Base-by-base conservation (phyloP, 2,329 filamentous ascomycete genomes). In the Clonostachys solani region DNA sequence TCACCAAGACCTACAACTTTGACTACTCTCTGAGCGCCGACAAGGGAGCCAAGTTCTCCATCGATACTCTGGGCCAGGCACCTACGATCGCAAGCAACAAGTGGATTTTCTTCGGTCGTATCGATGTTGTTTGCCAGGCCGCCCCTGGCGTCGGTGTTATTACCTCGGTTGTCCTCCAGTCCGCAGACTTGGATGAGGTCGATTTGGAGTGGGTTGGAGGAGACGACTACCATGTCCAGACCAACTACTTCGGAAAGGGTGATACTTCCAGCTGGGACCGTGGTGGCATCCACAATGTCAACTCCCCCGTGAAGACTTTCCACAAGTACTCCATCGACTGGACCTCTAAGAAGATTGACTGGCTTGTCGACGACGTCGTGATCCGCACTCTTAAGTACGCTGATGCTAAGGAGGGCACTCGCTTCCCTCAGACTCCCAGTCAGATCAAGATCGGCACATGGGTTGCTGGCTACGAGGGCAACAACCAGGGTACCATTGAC, bases 101-200 rank as follows among this genome's bases (percentile, higher is more conserved):
- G 78, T 97, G 95, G 76, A 89, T 97, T 66, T 96, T 97, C 87
- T 97, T 96, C 66, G 94, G 94, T 52, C 84, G 84, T 60, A 81
- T 96, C 56, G 87, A 95, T 46, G 82, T 90, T 50, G 81, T 80
- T 23, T 73, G 95, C 61, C 86, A 91, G 67, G 86, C 87, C 36
- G 86, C 94, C 19, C 79, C 86, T 4, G 94, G 92, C 40, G 74
- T 74, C 6, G 94, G 94, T 55, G 87, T 97, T 53, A 87, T 97
- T 52, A 96, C 90, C 70, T 92, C 87, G 54, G 78, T 89, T 38
- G 89, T 97, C 37, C 74, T 97, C 53, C 87, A 95, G 72, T 96
- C 91, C 2, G 90, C 96, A 59, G 83, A 86, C 60, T 78, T 96
- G 23, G 92, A 97, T 63, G 65, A 67, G 75, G 94, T 97, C 52